These are phyloP conservation scores for Moesziomyces globuligerus DNA, from an alignment of 1,284 basidiomycete species.

Conservation along the genomic window DNA sequence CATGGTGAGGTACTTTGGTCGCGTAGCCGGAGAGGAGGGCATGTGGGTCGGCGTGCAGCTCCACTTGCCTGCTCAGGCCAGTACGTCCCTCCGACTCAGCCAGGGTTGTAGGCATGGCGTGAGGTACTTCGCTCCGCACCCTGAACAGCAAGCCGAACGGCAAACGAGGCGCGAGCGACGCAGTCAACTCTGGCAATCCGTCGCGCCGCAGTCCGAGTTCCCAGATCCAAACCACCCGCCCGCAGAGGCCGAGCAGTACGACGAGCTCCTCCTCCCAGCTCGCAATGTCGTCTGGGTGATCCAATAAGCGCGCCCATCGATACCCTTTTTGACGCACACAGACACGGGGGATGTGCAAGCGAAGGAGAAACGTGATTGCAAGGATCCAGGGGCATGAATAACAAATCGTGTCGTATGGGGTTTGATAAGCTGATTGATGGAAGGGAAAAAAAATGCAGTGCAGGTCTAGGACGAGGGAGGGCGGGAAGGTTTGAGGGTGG, in stretches of 20 bases:
- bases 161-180: conserved; percentile 45
- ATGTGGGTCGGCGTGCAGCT: conserved; percentile 55
- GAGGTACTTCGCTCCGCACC: conserved; percentile 76
- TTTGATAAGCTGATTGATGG: too few species aligned
- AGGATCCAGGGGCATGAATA: too few species aligned
- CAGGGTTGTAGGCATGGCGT: conserved; percentile 82
- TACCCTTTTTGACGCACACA: background rate
- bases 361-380: background rate
- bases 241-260: background rate
- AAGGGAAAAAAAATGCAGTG: conserved; percentile 2
- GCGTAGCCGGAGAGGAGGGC: conserved; percentile 20
- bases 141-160: conserved; percentile 62
- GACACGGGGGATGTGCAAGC: background rate
- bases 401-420: too few species aligned
- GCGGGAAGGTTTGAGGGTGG: conserved; percentile 14
- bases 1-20: conserved; percentile 54
- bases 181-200: conserved; percentile 52
- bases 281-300: conserved; percentile 53
- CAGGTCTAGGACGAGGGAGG: background rate
- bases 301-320: conserved; percentile 6
- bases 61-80: conserved; percentile 10
- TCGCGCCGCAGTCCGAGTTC: background rate
- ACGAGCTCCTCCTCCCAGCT: conserved; percentile 37
- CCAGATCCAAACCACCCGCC: background rate
- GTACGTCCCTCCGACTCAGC: conserved; percentile 5